Conservation (phyloP, 106 monocot genomes). For the Vanilla planifolia region DNA sequence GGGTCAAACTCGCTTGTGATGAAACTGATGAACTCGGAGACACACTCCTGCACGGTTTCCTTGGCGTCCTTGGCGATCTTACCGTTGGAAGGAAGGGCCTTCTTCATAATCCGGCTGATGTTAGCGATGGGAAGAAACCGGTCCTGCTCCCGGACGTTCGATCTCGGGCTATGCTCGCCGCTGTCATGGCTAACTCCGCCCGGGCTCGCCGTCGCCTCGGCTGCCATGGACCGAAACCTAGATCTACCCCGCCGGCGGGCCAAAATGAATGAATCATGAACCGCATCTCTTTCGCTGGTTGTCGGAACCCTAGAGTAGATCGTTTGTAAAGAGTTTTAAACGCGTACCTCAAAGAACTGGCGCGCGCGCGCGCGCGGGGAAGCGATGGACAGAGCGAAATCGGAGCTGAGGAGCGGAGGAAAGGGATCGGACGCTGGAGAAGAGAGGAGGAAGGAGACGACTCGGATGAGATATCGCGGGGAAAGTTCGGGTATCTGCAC, state of each 20-base stretch:
- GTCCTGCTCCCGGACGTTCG: conserved; percentile 46
- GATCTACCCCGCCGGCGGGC: conserved; percentile 11
- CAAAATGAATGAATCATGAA: not conserved
- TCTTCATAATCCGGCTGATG: conserved; percentile 67
- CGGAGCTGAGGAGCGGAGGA: conserved; percentile 7
- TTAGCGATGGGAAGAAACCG: conserved; percentile 55
- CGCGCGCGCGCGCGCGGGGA: not conserved
- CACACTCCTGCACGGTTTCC: conserved; percentile 61
- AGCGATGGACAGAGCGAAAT: conserved; percentile 9
- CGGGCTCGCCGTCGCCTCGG: conserved; percentile 26
- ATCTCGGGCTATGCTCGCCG: conserved; percentile 22
- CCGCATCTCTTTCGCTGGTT: not conserved
- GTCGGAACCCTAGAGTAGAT: conserved; percentile 8
- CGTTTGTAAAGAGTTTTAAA: not conserved
- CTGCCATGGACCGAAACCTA: conserved; percentile 28
- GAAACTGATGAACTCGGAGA: conserved; percentile 68
- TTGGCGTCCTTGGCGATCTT: conserved; percentile 70
- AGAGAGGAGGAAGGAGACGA: conserved; percentile 40
- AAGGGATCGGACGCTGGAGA: conserved; percentile 55
- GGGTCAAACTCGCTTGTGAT: conserved; percentile 50
- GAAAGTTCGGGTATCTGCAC: conserved; percentile 14
- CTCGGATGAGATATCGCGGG: conserved; percentile 20
- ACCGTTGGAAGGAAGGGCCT: conserved; percentile 52
- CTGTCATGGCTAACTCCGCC: conserved; percentile 26
- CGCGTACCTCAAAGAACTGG: not conserved